Evolutionary conservation across 768 basidiomycete species (phyloP).

Genomic region (Trametes punicea): DNA sequence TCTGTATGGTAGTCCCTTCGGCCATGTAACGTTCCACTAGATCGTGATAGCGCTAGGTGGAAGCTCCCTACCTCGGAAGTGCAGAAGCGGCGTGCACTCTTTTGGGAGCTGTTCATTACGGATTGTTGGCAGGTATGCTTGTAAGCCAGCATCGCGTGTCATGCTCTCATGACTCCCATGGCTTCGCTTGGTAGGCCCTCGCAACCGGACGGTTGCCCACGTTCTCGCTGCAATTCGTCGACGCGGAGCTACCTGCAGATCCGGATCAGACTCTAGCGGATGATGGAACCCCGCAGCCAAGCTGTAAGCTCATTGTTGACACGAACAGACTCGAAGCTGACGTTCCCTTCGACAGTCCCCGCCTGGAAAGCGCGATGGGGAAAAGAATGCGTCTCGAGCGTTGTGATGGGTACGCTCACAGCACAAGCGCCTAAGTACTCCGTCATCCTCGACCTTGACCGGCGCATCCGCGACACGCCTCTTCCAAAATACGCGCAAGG

Average conservation of each 20-base stretch:
- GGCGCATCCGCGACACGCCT: constrained; percentile 62
- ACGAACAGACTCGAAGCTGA: constrained; percentile 39
- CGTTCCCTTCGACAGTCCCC: constrained; percentile 48
- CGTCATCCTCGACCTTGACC: constrained; percentile 63
- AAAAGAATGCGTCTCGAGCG: constrained; percentile 48
- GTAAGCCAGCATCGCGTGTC: too few species aligned
- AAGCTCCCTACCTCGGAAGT: constrained; percentile 59
- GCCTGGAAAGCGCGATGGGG: constrained; percentile 54
- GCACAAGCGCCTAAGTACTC: constrained; percentile 60
- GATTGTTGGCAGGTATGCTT: constrained; percentile 40
- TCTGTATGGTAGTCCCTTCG: constrained; percentile 25
- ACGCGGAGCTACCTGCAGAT: constrained; percentile 52
- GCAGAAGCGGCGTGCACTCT: constrained; percentile 59
- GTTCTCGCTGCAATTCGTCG: constrained; percentile 38
- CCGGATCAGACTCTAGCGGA: constrained; percentile 50
- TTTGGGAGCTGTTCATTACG: constrained; percentile 67
- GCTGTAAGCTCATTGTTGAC: constrained; percentile 46
- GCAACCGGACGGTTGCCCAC: constrained; percentile 40
- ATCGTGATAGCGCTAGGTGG: constrained; percentile 72
- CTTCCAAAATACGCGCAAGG: constrained; percentile 60
- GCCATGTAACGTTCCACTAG: constrained; percentile 35
- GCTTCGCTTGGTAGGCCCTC: too few species aligned
- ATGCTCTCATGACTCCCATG: too few species aligned
- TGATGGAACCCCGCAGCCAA: constrained; percentile 49
- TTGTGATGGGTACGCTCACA: constrained; percentile 55